Evolutionary conservation across 352 stramenopile species (phyloP).

Genomic region (Phytophthora tubulina): DNA sequence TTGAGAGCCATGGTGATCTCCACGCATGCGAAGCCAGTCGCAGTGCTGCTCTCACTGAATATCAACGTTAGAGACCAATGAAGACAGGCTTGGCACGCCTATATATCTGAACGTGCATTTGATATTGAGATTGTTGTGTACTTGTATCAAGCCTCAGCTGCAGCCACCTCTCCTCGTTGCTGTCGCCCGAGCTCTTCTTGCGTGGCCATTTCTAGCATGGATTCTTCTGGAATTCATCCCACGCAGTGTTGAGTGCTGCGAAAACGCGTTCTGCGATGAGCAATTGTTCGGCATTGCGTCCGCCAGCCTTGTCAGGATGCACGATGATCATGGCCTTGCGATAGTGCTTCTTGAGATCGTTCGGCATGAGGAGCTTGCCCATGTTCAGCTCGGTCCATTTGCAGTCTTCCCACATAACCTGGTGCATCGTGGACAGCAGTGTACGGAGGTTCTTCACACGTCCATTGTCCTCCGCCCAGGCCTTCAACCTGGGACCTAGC

Average conservation of each 20-base stretch:
- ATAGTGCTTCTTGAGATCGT: constrained; percentile 93
- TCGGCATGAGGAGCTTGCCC: constrained; percentile 91
- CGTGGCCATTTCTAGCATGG: constrained; percentile 51
- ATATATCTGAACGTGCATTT: constrained; percentile 49
- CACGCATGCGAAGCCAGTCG: constrained; percentile 4
- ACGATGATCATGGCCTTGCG: constrained; percentile 94
- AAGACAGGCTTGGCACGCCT: constrained; percentile 32
- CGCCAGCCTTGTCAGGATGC: constrained; percentile 91
- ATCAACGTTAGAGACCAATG: constrained; percentile 33
- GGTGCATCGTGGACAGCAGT: constrained; percentile 92
- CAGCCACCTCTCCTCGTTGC: constrained; percentile 6
- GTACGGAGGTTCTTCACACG: constrained; percentile 92
- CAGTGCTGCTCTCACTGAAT: constrained; percentile 16
- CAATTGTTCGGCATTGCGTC: constrained; percentile 87
- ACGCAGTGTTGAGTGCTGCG: constrained; percentile 91
- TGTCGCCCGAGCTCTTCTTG: constrained; percentile 18
- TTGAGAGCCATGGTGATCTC: constrained; percentile 12
- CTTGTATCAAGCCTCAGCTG: constrained; percentile 31
- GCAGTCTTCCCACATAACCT: constrained; percentile 91
- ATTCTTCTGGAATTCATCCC: constrained; percentile 89
- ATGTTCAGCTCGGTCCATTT: constrained; percentile 92
- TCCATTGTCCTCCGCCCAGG: constrained; percentile 88
- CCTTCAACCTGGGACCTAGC: constrained; percentile 80
- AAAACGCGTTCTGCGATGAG: constrained; percentile 93
- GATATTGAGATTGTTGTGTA: constrained; percentile 41